Conservation (phyloP, 2,329 filamentous ascomycete genomes). For the Arachnomyces sp. region DNA sequence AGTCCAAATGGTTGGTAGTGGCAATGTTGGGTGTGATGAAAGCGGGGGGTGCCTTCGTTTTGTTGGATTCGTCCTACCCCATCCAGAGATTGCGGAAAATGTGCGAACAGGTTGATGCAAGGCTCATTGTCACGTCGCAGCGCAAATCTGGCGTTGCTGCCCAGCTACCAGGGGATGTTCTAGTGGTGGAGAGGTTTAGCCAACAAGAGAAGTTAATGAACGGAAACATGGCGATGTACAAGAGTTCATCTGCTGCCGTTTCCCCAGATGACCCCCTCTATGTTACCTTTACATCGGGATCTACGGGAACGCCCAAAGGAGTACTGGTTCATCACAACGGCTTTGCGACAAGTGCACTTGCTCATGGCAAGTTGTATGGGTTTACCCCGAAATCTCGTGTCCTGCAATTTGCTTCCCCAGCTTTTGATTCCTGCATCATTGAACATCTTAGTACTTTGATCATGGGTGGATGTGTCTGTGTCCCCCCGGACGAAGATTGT, state of each 20-base stretch:
- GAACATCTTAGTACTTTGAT: conserved; percentile 45
- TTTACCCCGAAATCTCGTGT: conserved; percentile 42
- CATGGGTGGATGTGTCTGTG: conserved; percentile 47
- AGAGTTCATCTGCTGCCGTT: background rate
- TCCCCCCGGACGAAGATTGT: conserved; percentile 39
- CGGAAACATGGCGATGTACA: background rate
- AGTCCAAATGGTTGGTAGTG: conserved; percentile 1
- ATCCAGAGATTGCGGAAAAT: background rate
- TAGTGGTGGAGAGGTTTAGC: background rate
- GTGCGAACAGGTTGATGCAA: background rate
- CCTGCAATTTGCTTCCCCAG: conserved; percentile 45
- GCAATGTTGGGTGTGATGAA: conserved; percentile 6
- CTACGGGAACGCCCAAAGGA: conserved; percentile 45
- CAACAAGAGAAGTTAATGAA: background rate
- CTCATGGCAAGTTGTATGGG: conserved; percentile 41
- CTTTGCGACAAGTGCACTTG: conserved; percentile 42
- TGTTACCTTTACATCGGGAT: conserved; percentile 47
- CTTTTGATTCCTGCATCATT: conserved; percentile 41
- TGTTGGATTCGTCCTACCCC: background rate
- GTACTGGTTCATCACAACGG: conserved; percentile 49
- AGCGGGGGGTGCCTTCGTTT: background rate
- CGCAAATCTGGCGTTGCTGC: too few species aligned
- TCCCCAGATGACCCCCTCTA: conserved; percentile 23
- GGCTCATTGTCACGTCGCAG: background rate
- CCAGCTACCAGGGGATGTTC: too few species aligned